Evolutionary conservation across 108 stramenopile genomes (phyloP).

Genomic region (Skeletonema tropicum): DNA sequence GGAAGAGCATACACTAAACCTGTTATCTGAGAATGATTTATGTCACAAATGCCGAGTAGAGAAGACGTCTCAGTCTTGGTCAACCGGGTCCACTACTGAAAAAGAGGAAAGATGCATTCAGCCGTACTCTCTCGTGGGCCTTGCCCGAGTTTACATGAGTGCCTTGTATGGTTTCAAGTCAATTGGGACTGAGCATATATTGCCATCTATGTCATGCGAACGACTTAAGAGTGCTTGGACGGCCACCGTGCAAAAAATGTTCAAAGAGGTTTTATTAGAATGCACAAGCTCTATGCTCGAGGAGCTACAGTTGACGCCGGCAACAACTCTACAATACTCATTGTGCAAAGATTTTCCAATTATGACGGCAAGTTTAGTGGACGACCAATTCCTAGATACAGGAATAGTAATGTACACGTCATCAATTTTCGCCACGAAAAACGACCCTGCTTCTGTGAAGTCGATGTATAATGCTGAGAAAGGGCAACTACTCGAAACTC

Average conservation of each 20-base stretch:
- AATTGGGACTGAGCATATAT: neutral
- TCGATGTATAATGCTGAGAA: constrained; percentile 40
- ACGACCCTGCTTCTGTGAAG: constrained; percentile 17
- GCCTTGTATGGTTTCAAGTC: constrained; percentile 17
- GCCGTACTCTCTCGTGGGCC: constrained; percentile 48
- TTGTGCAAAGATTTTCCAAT: neutral
- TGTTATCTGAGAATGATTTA: neutral
- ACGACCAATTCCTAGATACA: constrained; percentile 43
- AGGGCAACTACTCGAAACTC: constrained; percentile 8
- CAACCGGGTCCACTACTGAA: neutral
- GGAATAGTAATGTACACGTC: constrained; percentile 37
- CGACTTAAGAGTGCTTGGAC: constrained; percentile 40
- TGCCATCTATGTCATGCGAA: constrained; percentile 39
- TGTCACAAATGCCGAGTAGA: constrained; percentile 13
- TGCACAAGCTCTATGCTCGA: constrained; percentile 21
- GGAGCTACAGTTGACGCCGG: neutral
- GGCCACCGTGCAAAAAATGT: constrained; percentile 3
- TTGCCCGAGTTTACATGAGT: constrained; percentile 37
- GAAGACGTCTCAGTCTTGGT: neutral
- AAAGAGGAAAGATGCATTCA: constrained; percentile 39
- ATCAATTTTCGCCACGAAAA: constrained; percentile 51
- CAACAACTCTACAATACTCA: neutral
- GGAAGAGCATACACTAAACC: constrained; percentile 3
- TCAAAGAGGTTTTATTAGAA: constrained; percentile 16
- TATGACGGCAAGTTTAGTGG: constrained; percentile 33